phyloP scores from a whole-genome alignment of 768 basidiomycete species.

The Boletellus emodensis region DNA sequence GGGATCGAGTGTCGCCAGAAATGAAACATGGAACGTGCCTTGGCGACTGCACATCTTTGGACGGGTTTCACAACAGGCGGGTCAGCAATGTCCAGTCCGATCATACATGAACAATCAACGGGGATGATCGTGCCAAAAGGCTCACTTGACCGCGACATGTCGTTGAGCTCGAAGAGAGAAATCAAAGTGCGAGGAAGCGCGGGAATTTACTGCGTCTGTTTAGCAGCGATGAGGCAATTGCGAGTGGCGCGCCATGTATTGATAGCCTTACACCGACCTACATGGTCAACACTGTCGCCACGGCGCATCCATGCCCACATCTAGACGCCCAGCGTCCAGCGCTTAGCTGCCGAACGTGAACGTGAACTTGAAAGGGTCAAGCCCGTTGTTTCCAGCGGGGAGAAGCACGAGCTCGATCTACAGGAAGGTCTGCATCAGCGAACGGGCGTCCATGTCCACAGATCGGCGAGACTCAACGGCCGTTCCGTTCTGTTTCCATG shows the following conservation, averaged over 20 bases:
- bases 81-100: not conserved
- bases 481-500: constrained; percentile 5
- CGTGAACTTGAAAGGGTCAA: constrained; percentile 8
- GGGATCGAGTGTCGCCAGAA: not conserved
- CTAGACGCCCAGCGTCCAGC: not conserved
- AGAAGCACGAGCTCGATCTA: constrained; percentile 6
- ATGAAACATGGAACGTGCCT: not conserved
- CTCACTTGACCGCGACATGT: not conserved
- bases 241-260: too few species aligned
- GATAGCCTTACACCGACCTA: not conserved
- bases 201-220: too few species aligned
- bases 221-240: not conserved
- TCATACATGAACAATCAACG: not conserved
- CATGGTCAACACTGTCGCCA: not conserved
- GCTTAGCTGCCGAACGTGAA: not conserved
- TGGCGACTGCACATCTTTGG: not conserved
- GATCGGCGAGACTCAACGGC: not conserved
- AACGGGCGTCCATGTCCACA: too few species aligned
- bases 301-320: not conserved
- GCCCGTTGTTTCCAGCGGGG: constrained; percentile 1
- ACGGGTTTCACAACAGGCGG: not conserved
- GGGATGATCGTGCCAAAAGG: not conserved
- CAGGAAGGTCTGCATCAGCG: not conserved
- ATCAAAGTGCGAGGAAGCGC: not conserved
- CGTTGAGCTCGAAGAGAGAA: not conserved